Evolutionary conservation across 805 yeast genomes (phyloP).

Genomic region (Ogataea corticis): DNA sequence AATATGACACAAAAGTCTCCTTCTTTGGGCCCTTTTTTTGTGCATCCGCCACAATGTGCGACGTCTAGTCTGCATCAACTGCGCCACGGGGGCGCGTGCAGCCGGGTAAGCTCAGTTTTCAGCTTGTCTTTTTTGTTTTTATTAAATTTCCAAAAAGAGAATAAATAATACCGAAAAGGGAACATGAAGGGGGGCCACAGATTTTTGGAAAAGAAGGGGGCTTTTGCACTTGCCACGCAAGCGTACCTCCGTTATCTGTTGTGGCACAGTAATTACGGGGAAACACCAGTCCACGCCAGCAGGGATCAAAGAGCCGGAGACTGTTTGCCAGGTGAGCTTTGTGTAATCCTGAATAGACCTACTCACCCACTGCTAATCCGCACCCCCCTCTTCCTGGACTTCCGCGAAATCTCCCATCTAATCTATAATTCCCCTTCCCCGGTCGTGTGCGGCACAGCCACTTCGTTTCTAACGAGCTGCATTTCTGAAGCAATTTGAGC

Average conservation of each 20-base stretch:
- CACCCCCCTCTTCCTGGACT: background rate
- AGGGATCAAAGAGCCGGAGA: no score
- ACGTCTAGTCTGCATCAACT: no score
- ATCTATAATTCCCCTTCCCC: background rate
- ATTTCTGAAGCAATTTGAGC: conserved; percentile 4
- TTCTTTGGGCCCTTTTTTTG: conserved; percentile 5
- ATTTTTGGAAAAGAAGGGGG: background rate
- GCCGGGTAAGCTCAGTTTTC: background rate
- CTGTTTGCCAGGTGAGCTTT: no score
- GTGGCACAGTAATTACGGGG: no score
- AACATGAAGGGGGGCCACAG: background rate
- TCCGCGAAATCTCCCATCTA: background rate
- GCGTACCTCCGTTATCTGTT: conserved; percentile 1
- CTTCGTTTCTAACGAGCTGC: conserved; percentile 2
- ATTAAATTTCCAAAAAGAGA: conserved; percentile 5
- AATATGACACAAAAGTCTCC: conserved; percentile 10
- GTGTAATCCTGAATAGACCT: no score
- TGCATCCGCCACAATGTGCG: conserved; percentile 3
- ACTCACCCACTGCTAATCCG: no score
- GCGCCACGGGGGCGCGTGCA: background rate
- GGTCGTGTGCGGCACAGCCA: conserved; percentile 7
- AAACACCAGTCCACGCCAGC: no score
- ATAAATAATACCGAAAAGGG: conserved; percentile 3
- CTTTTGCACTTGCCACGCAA: conserved; percentile 6
- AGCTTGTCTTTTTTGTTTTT: conserved; percentile 1